Conservation (phyloP, 2,329 filamentous ascomycete genomes). For the Apiospora pterosperma region DNA sequence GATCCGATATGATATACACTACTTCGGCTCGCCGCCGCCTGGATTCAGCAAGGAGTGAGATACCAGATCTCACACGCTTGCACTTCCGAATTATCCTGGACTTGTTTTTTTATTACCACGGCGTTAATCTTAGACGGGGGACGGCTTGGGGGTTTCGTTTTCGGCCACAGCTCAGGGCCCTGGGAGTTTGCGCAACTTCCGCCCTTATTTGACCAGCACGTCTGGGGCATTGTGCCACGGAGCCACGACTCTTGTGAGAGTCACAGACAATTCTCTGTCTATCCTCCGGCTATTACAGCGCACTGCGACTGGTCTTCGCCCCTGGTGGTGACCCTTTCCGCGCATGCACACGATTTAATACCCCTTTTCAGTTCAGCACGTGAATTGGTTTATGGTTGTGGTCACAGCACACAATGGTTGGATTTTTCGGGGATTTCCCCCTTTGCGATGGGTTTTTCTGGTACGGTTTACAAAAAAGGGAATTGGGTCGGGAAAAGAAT, state of each 20-base stretch:
- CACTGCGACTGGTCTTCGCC: neutral
- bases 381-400: conserved; percentile 7
- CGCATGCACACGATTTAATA: conserved; percentile 5
- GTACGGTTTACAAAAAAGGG: conserved; percentile 27
- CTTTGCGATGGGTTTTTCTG: conserved; percentile 13
- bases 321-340: neutral
- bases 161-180: neutral
- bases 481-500: conserved; percentile 26
- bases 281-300: neutral
- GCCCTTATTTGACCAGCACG: neutral
- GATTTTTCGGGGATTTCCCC: neutral
- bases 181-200: neutral
- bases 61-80: conserved; percentile 13
- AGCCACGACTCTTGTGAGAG: neutral
- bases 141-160: neutral
- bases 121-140: conserved; percentile 3
- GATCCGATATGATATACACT: conserved; percentile 12
- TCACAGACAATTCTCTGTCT: neutral
- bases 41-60: conserved; percentile 16
- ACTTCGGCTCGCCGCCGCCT: conserved; percentile 18
- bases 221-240: neutral
- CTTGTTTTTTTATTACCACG: conserved; percentile 3
- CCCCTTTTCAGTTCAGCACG: conserved; percentile 5
- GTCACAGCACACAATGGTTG: conserved; percentile 7
- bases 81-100: conserved; percentile 7